Evolutionary conservation across 371 early-diverging fungal genomes (phyloP).

Genomic region (Mucor ambiguus): DNA sequence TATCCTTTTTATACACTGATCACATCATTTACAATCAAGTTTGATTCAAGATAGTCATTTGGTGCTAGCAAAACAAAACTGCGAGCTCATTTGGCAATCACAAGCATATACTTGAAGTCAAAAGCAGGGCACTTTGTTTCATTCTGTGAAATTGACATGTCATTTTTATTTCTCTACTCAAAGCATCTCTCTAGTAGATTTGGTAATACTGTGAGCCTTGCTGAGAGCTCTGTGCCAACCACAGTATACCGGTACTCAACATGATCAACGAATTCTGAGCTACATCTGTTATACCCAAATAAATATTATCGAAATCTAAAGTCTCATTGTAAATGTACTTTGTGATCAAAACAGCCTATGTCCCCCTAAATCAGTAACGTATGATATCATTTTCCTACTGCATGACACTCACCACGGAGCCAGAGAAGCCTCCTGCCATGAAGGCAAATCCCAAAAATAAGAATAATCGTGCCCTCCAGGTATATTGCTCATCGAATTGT

Average conservation of each 20-base stretch:
- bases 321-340: slow-evolving; percentile 69
- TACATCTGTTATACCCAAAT: slow-evolving; percentile 64
- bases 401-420: slow-evolving; percentile 60
- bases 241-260: slow-evolving; percentile 33
- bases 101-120: background rate
- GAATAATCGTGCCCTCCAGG: slow-evolving; percentile 66
- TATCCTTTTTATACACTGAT: background rate
- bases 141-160: background rate
- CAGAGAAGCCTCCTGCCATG: slow-evolving; percentile 75
- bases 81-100: background rate
- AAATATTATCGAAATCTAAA: slow-evolving; percentile 50
- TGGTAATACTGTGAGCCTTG: background rate
- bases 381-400: background rate
- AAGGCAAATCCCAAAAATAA: slow-evolving; percentile 76
- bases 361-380: background rate
- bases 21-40: background rate
- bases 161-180: background rate
- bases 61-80: background rate
- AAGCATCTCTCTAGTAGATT: background rate
- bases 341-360: slow-evolving; percentile 64
- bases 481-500: slow-evolving; percentile 39
- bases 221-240: slow-evolving; percentile 13
- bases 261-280: slow-evolving; percentile 70
- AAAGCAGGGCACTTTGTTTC: background rate
- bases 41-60: background rate